Percentiles rank a stretch among this genome's conserved stretches.
These are phyloP conservation scores for Diutina neorugosa DNA, from an alignment of 1,139 yeast genomes.

Conservation along the genomic window DNA sequence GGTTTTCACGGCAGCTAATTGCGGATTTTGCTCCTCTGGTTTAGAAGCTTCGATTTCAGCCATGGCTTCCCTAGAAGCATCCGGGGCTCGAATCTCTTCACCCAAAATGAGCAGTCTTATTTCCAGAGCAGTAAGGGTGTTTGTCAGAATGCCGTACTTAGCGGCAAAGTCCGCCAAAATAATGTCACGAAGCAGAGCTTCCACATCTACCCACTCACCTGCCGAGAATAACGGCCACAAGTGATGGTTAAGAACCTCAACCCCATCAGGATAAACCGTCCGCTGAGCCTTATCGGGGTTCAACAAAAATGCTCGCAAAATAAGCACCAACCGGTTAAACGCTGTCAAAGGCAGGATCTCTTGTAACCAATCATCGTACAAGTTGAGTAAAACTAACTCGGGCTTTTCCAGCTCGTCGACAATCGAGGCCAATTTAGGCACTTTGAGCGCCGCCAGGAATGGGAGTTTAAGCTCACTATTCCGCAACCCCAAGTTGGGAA, in stretches of 20 bases:
- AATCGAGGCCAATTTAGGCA: slow-evolving; percentile 69
- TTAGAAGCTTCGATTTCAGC: slow-evolving; percentile 55
- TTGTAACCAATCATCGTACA: slow-evolving; percentile 91
- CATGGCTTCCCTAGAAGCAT: slow-evolving; percentile 65
- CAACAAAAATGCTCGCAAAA: slow-evolving; percentile 70
- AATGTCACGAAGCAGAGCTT: slow-evolving; percentile 75
- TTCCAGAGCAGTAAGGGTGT: slow-evolving; percentile 85
- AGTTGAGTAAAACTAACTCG: slow-evolving; percentile 79
- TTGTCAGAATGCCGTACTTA: slow-evolving; percentile 75
- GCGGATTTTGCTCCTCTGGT: slow-evolving; percentile 23
- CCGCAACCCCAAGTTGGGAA: slow-evolving; percentile 83
- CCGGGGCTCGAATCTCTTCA: slow-evolving; percentile 86
- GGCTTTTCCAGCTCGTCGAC: slow-evolving; percentile 86
- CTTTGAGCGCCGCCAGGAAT: slow-evolving; percentile 74
- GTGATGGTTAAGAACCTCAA: slow-evolving; percentile 35
- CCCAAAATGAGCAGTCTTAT: slow-evolving; percentile 90
- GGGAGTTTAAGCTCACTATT: slow-evolving; percentile 87
- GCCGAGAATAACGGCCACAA: slow-evolving; percentile 86
- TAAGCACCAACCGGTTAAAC: slow-evolving; percentile 71
- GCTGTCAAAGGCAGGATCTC: slow-evolving; percentile 84
- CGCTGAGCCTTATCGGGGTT: slow-evolving; percentile 68
- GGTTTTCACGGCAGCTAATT: slow-evolving; percentile 69
- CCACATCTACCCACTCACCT: slow-evolving; percentile 90
- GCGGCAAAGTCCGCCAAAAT: slow-evolving; percentile 78
- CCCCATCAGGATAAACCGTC: slow-evolving; percentile 25